Percentiles rank a stretch among this genome's conserved stretches.
Evolutionary conservation across 768 basidiomycete genomes (phyloP).

Genomic region (Albatrellus ellisii): DNA sequence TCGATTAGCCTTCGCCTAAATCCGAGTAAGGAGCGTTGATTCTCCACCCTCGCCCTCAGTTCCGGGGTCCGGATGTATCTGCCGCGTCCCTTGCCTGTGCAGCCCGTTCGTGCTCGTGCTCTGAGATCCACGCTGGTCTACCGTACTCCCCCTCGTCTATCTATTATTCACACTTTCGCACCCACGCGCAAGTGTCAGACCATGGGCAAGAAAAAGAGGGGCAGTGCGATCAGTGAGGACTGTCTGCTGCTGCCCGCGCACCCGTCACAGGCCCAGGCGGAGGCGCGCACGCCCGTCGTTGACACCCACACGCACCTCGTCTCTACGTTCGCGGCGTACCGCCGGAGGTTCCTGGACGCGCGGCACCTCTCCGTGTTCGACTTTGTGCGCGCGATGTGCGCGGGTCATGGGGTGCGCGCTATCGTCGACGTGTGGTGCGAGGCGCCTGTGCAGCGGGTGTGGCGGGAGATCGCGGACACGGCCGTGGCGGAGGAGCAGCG

Average conservation of each 20-base stretch:
- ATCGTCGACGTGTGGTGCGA: conserved; percentile 89
- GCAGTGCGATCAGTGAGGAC: conserved; percentile 6
- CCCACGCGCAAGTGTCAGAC: too few relatives aligned
- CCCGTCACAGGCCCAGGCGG: conserved; percentile 1
- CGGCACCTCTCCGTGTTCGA: conserved; percentile 45
- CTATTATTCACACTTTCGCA: too few relatives aligned
- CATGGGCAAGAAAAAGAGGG: conserved; percentile 11
- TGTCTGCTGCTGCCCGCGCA: conserved; percentile 8
- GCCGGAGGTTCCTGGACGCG: conserved; percentile 44
- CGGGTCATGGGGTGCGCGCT: conserved; percentile 40
- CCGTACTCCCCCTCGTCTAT: too few relatives aligned
- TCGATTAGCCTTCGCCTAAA: too few relatives aligned
- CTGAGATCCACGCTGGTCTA: too few relatives aligned
- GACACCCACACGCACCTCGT: conserved; percentile 85
- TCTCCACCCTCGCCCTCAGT: too few relatives aligned
- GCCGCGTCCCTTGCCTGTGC: too few relatives aligned
- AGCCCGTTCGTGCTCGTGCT: too few relatives aligned
- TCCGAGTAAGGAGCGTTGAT: too few relatives aligned
- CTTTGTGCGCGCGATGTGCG: conserved; percentile 53
- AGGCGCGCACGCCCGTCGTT: conserved; percentile 43
- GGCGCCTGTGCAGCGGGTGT: conserved; percentile 46
- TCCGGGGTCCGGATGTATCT: too few relatives aligned
- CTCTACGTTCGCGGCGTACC: conserved; percentile 56
- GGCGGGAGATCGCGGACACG: conserved; percentile 66
- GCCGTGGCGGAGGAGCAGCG: conserved; percentile 39